phyloP scores from a whole-genome alignment of 73 alveolate species.

The Paramecium bursaria region DNA sequence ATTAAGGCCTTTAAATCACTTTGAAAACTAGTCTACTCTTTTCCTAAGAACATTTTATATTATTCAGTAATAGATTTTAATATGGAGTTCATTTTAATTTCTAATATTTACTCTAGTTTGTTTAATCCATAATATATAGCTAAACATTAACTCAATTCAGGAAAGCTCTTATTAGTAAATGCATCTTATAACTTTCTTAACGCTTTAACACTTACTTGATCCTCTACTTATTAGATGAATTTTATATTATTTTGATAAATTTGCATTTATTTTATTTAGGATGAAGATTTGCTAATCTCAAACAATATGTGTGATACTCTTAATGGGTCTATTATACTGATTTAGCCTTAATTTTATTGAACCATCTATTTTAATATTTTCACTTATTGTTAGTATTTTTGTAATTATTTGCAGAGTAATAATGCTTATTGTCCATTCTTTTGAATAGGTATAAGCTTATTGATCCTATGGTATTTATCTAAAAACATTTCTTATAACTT shows the following conservation, averaged over 20 bases:
- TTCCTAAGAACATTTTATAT: constrained; percentile 9
- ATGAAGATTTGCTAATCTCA: not conserved
- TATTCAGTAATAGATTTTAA: constrained; percentile 41
- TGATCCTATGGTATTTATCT: constrained; percentile 7
- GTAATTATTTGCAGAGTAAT: not conserved
- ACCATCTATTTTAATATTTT: constrained; percentile 22
- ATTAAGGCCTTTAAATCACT: constrained; percentile 7
- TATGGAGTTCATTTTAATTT: constrained; percentile 12
- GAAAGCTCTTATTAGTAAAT: constrained; percentile 25
- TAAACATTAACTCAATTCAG: constrained; percentile 45
- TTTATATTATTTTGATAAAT: not conserved
- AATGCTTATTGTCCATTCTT: constrained; percentile 33
- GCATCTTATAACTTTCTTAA: constrained; percentile 30
- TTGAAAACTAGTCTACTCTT: constrained; percentile 1
- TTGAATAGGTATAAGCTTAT: not conserved
- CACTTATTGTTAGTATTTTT: not conserved
- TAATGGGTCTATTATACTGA: constrained; percentile 19
- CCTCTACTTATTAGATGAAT: constrained; percentile 31
- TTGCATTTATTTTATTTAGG: constrained; percentile 1
- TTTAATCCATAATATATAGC: constrained; percentile 56
- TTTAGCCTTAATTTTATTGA: not conserved
- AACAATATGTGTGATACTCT: constrained; percentile 40
- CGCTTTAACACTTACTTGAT: constrained; percentile 1
- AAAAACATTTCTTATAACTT: constrained; percentile 2
- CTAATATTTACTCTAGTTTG: constrained; percentile 17